Conservation (phyloP, 2,329 filamentous ascomycete species). For the Madurella fahalii region DNA sequence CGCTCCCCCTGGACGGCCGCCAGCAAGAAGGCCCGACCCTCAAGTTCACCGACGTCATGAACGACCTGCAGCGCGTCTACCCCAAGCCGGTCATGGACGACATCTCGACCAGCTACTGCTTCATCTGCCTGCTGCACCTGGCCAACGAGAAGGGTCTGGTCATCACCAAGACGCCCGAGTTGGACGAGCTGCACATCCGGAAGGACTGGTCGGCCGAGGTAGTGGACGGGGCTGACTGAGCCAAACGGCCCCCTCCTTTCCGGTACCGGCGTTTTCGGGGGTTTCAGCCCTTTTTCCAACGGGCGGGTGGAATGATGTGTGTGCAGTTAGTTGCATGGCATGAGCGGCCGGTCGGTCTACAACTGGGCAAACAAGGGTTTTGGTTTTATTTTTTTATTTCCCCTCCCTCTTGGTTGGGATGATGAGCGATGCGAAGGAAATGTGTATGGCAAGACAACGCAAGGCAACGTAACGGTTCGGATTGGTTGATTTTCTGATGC, state of each 20-base stretch:
- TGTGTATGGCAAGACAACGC: not conserved
- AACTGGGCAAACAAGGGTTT: not conserved
- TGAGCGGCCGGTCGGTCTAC: too few species aligned
- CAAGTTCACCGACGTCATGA: constrained; percentile 90
- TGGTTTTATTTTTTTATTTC: constrained; percentile 6
- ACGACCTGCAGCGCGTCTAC: constrained; percentile 80
- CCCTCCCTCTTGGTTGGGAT: not conserved
- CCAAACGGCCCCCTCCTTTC: not conserved
- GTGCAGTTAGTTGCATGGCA: too few species aligned
- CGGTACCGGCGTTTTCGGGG: constrained; percentile 9
- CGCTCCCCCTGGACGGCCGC: too few species aligned
- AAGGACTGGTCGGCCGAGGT: constrained; percentile 61
- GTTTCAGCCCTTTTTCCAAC: not conserved
- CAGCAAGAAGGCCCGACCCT: constrained; percentile 49
- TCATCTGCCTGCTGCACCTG: constrained; percentile 86
- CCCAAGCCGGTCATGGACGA: constrained; percentile 82
- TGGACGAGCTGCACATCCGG: constrained; percentile 57
- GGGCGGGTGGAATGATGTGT: too few species aligned
- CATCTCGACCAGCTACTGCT: constrained; percentile 89
- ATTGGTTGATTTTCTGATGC: not conserved
- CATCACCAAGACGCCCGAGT: constrained; percentile 60
- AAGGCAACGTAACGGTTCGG: not conserved
- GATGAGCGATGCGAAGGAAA: not conserved
- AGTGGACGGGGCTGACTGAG: constrained; percentile 33
- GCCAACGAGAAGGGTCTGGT: constrained; percentile 89